Evolutionary conservation across 2,329 filamentous ascomycete genomes (phyloP).

Genomic region (Calonectria fujianensis): DNA sequence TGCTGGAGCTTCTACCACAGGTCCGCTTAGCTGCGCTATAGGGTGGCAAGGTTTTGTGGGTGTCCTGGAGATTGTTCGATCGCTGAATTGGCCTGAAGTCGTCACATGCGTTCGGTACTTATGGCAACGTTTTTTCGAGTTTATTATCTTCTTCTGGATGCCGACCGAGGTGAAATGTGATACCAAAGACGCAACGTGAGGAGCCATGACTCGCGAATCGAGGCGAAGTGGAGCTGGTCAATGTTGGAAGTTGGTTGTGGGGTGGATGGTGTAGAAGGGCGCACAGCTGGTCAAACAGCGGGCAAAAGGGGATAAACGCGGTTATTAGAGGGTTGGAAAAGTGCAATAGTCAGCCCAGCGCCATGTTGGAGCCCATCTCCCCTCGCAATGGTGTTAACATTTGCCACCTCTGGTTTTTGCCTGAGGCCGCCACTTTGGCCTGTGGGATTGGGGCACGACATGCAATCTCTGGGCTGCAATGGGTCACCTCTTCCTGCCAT

Average conservation of each 20-base stretch:
- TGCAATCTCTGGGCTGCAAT: not conserved
- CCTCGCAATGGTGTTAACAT: not conserved
- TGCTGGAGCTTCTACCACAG: not conserved
- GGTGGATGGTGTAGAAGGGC: no score
- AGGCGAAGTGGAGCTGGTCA: no score
- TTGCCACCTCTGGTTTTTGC: not conserved
- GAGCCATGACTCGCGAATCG: not conserved
- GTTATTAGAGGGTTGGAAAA: not conserved
- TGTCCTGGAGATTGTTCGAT: not conserved
- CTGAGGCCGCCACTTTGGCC: not conserved
- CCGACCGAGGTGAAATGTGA: not conserved
- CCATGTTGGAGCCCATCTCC: not conserved
- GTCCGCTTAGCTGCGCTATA: not conserved
- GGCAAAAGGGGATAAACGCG: not conserved
- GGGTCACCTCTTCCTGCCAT: not conserved
- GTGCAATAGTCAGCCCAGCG: not conserved
- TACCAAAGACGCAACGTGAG: not conserved
- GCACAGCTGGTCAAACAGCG: not conserved
- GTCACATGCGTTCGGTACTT: not conserved
- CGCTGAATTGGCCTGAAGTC: not conserved
- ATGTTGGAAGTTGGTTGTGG: no score
- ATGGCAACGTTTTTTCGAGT: not conserved
- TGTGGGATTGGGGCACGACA: not conserved
- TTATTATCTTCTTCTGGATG: not conserved
- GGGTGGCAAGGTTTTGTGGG: not conserved